Percentiles rank a stretch among this genome's conserved stretches.
Evolutionary conservation across 2,329 filamentous ascomycete genomes (phyloP).

Genomic region (Epichloe aotearoae): DNA sequence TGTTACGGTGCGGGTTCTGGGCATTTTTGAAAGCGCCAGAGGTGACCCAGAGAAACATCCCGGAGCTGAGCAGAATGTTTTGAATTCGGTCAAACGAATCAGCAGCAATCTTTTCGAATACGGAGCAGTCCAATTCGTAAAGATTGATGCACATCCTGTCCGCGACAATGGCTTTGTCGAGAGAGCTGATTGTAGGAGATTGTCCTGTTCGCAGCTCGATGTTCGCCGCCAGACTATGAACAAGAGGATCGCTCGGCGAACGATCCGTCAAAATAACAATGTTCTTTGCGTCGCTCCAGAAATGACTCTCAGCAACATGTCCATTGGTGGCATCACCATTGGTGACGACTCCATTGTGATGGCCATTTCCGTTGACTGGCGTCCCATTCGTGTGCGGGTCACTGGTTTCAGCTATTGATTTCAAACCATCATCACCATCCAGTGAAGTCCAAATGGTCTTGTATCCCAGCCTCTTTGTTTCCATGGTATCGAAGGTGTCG

Average conservation of each 20-base stretch:
- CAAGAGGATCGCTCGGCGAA: not conserved
- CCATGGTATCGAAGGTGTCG: conserved; percentile 6
- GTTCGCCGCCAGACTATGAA: not conserved
- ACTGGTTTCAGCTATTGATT: not conserved
- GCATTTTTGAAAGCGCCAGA: conserved; percentile 25
- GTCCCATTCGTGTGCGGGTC: not conserved
- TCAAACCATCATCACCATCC: not conserved
- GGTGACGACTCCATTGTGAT: not conserved
- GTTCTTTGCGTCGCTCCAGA: not conserved
- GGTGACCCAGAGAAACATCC: conserved; percentile 27
- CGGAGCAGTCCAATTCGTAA: conserved; percentile 29
- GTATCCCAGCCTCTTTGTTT: not conserved
- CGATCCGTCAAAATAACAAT: not conserved
- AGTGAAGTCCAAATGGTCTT: not conserved
- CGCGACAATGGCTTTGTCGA: not conserved
- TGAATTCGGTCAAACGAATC: not conserved
- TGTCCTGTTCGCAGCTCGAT: conserved; percentile 4
- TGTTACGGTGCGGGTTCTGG: conserved; percentile 26
- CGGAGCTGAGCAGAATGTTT: conserved; percentile 8
- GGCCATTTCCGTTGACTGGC: not conserved
- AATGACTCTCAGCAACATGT: not conserved
- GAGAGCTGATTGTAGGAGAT: conserved; percentile 10
- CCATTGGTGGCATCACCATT: not conserved
- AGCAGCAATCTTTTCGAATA: conserved; percentile 26
- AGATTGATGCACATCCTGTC: conserved; percentile 3